These are phyloP conservation scores for Sideroxylon spinosum DNA, from an alignment of 179 eudicot genomes.

Conservation along the genomic window DNA sequence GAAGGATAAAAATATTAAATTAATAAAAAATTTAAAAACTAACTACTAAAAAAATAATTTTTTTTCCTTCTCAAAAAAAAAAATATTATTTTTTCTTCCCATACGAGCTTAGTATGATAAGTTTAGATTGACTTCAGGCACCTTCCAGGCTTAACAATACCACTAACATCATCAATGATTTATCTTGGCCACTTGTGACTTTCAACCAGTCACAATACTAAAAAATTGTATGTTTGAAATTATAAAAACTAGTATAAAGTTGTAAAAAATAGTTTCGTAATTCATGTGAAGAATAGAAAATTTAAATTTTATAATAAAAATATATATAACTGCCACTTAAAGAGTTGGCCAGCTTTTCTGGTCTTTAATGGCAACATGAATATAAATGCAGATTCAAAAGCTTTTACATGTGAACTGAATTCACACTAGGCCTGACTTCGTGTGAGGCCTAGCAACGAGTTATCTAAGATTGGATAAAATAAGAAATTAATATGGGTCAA, in stretches of 20 bases:
- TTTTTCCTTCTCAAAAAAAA: too few species aligned
- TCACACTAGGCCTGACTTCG: not conserved
- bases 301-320: too few species aligned
- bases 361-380: not conserved
- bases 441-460: not conserved
- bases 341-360: not conserved
- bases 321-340: not conserved
- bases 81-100: too few species aligned
- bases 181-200: slow-evolving; percentile 48
- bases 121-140: slow-evolving; percentile 13
- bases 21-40: too few species aligned
- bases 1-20: too few species aligned
- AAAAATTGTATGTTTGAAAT: not conserved
- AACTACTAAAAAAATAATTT: not conserved
- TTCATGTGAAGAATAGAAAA: too few species aligned
- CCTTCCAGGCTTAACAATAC: slow-evolving; percentile 80
- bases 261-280: too few species aligned
- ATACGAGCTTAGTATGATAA: not conserved
- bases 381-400: not conserved
- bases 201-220: slow-evolving; percentile 55
- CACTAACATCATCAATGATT: slow-evolving; percentile 64
- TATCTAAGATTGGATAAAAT: not conserved
- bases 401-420: not conserved
- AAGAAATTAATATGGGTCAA: not conserved
- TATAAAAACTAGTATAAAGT: too few species aligned